Percentiles rank a stretch among this genome's conserved stretches.
Conservation (phyloP, 805 yeast species). For the Suhomyces emberorum region DNA sequence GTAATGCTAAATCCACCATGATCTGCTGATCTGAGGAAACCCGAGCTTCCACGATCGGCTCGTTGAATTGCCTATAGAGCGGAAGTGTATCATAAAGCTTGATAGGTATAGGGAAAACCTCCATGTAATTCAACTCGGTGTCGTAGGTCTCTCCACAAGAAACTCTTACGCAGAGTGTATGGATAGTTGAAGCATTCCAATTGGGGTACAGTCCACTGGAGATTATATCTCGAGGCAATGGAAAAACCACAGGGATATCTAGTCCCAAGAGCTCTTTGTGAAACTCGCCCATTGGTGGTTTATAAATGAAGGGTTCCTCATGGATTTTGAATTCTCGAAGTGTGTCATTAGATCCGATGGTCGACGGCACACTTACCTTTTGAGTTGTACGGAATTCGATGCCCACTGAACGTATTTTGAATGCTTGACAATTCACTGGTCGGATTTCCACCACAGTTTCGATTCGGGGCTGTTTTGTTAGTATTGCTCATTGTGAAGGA, state of each 20-base stretch:
- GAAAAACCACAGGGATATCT: constrained; percentile 58
- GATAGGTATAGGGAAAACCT: constrained; percentile 49
- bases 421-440: constrained; percentile 46
- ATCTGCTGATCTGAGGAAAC: constrained; percentile 49
- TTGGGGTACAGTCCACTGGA: constrained; percentile 49
- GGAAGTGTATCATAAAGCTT: constrained; percentile 59
- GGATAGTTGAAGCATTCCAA: constrained; percentile 49
- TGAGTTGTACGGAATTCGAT: constrained; percentile 50
- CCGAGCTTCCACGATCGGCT: constrained; percentile 43
- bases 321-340: constrained; percentile 32
- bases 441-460: constrained; percentile 56
- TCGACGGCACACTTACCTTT: constrained; percentile 40
- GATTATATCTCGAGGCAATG: constrained; percentile 50
- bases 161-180: constrained; percentile 41
- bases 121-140: constrained; percentile 29
- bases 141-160: constrained; percentile 28
- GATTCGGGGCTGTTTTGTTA: constrained; percentile 45
- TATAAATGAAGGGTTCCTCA: constrained; percentile 32
- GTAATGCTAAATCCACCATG: constrained; percentile 43
- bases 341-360: constrained; percentile 29
- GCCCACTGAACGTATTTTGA: constrained; percentile 46
- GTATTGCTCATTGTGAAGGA: constrained; percentile 5
- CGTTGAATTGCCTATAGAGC: constrained; percentile 51
- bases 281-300: constrained; percentile 40
- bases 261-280: constrained; percentile 46